phyloP scores from a whole-genome alignment of 208 protist genomes.

The Acanthamoeba divionensis region DNA sequence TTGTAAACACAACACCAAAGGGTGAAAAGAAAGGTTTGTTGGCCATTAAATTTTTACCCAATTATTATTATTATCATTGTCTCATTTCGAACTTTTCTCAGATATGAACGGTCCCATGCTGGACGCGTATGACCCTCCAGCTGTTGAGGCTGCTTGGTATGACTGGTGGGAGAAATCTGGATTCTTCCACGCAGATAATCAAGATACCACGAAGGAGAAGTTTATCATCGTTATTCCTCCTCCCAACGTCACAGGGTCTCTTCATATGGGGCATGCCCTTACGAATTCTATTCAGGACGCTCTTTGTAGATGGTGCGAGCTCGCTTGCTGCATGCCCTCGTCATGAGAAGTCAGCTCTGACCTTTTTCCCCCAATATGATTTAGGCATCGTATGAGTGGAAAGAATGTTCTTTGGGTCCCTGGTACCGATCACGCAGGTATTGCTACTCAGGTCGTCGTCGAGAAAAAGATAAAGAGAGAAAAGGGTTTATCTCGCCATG shows the following conservation, averaged over 20 bases:
- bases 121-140: slow-evolving; percentile 86
- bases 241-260: slow-evolving; percentile 99
- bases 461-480: slow-evolving; percentile 93
- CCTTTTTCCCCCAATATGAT: not conserved
- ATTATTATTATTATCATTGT: not conserved
- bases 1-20: slow-evolving; percentile 61
- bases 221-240: slow-evolving; percentile 98
- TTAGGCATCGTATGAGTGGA: slow-evolving; percentile 92
- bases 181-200: slow-evolving; percentile 85
- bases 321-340: not conserved
- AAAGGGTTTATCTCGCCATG: slow-evolving; percentile 77
- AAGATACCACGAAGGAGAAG: slow-evolving; percentile 52
- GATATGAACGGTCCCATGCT: slow-evolving; percentile 49
- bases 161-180: slow-evolving; percentile 95
- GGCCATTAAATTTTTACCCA: not conserved
- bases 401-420: slow-evolving; percentile 97
- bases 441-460: slow-evolving; percentile 87
- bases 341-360: not conserved
- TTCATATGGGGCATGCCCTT: slow-evolving; percentile 99
- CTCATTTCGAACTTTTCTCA: not conserved
- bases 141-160: slow-evolving; percentile 95
- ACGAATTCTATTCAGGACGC: slow-evolving; percentile 91
- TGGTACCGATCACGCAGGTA: slow-evolving; percentile 98
- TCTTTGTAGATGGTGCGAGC: slow-evolving; percentile 87
- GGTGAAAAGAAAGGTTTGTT: slow-evolving; percentile 62